Conservation (phyloP, 2,329 filamentous ascomycete species). For the Grosmannia penicillata region DNA sequence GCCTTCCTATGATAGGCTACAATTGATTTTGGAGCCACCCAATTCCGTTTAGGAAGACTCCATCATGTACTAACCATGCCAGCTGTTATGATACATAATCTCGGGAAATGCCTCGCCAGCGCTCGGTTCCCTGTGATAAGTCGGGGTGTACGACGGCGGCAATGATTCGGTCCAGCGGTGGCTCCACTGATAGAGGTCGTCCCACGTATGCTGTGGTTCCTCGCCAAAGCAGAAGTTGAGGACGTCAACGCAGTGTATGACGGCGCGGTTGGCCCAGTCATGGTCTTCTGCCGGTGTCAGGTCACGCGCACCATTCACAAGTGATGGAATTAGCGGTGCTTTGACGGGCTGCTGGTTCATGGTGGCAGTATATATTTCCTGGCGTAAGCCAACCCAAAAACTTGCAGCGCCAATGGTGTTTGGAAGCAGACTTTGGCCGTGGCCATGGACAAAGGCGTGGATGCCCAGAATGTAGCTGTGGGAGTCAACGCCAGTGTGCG, state of each 20-base stretch:
- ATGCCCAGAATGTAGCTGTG: constrained; percentile 32
- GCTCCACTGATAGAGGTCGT: constrained; percentile 28
- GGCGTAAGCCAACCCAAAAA: constrained; percentile 42
- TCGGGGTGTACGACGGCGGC: constrained; percentile 38
- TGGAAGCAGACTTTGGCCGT: constrained; percentile 23
- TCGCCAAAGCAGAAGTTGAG: constrained; percentile 46
- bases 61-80: constrained; percentile 26
- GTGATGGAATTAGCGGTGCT: constrained; percentile 32
- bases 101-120: constrained; percentile 35
- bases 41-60: not conserved
- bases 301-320: constrained; percentile 30
- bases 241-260: constrained; percentile 48
- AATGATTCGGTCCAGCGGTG: constrained; percentile 29
- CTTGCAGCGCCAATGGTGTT: constrained; percentile 33
- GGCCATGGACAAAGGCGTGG: constrained; percentile 29
- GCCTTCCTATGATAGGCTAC: too few species aligned
- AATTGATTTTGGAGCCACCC: too few species aligned
- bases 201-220: constrained; percentile 22
- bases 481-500: constrained; percentile 25
- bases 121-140: constrained; percentile 27
- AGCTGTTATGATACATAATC: constrained; percentile 40
- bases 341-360: constrained; percentile 29
- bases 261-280: constrained; percentile 44
- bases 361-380: constrained; percentile 43
- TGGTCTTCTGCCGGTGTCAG: constrained; percentile 33